These are phyloP conservation scores for Prunella vulgaris DNA, from an alignment of 257 asterid species.

Conservation along the genomic window DNA sequence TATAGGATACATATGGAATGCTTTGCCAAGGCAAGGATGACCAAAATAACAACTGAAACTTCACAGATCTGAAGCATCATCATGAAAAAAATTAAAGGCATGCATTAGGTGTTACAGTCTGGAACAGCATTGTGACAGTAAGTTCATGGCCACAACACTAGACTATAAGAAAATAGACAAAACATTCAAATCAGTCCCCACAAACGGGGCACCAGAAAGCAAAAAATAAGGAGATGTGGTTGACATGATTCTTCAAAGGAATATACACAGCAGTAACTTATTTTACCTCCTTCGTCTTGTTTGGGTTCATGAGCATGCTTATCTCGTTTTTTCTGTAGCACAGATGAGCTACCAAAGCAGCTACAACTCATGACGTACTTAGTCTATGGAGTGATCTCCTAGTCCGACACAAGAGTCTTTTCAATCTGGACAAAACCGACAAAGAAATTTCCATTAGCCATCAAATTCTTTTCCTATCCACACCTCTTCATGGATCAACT, in stretches of 20 bases:
- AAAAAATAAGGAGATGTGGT: not conserved
- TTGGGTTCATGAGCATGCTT: constrained; percentile 25
- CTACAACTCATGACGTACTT: constrained; percentile 58
- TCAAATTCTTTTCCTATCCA: constrained; percentile 15
- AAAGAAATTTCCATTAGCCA: constrained; percentile 21
- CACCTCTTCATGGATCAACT: constrained; percentile 20
- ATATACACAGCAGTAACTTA: constrained; percentile 4
- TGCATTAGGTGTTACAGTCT: not conserved
- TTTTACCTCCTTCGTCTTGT: constrained; percentile 56
- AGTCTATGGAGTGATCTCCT: constrained; percentile 19
- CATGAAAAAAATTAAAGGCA: not conserved
- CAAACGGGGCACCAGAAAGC: constrained; percentile 3
- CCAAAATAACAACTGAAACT: constrained; percentile 11
- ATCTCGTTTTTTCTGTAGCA: constrained; percentile 26
- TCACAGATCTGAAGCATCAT: constrained; percentile 2
- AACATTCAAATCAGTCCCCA: not conserved
- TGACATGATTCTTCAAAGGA: constrained; percentile 4
- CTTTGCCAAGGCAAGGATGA: constrained; percentile 7
- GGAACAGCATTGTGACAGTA: constrained; percentile 9
- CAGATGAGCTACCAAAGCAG: constrained; percentile 51
- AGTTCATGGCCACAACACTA: not conserved
- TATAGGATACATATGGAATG: not conserved
- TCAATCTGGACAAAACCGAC: constrained; percentile 29
- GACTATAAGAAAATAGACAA: not conserved
- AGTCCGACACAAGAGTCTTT: constrained; percentile 3